Percentiles rank a stretch among this genome's conserved stretches.
phyloP scores from a whole-genome alignment of 2,329 filamentous ascomycete genomes.

The Ilyonectria mors-panacis region DNA sequence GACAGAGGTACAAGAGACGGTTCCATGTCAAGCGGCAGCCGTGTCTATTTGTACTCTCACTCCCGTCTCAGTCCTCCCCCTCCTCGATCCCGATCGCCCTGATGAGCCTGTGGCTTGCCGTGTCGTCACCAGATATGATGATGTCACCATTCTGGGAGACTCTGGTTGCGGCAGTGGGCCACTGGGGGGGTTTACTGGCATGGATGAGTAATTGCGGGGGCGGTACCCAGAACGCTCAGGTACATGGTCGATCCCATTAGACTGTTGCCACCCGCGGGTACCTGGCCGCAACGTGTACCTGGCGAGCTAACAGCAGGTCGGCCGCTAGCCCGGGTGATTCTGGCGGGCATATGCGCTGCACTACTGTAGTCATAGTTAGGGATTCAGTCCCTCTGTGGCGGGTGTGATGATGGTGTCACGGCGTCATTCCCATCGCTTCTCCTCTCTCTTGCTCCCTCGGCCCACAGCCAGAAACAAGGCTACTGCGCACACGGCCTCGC shows the following conservation, averaged over 20 bases:
- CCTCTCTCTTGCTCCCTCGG: constrained; percentile 27
- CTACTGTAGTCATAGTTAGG: not conserved
- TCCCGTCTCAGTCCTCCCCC: constrained; percentile 4
- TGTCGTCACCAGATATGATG: constrained; percentile 57
- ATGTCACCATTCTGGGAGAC: constrained; percentile 58
- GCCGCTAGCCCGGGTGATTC: not conserved
- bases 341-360: not conserved
- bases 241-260: not conserved
- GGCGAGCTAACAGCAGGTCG: constrained; percentile 3
- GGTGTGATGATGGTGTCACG: constrained; percentile 46
- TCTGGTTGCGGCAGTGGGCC: constrained; percentile 15
- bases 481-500: not conserved
- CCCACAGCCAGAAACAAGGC: constrained; percentile 3
- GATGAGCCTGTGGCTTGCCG: constrained; percentile 46
- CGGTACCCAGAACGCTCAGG: not conserved
- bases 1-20: constrained; percentile 25
- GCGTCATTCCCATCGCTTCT: constrained; percentile 41
- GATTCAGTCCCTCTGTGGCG: constrained; percentile 6
- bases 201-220: constrained; percentile 14
- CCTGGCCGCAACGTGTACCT: not conserved
- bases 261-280: not conserved
- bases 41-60: constrained; percentile 47
- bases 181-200: not conserved
- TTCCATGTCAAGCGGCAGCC: constrained; percentile 15
- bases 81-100: constrained; percentile 45